A percentile compares a stretch with the other conserved stretches of the same genome.
Evolutionary conservation across 2,329 filamentous ascomycete species (phyloP).

Genomic region (Fusarium coicis): DNA sequence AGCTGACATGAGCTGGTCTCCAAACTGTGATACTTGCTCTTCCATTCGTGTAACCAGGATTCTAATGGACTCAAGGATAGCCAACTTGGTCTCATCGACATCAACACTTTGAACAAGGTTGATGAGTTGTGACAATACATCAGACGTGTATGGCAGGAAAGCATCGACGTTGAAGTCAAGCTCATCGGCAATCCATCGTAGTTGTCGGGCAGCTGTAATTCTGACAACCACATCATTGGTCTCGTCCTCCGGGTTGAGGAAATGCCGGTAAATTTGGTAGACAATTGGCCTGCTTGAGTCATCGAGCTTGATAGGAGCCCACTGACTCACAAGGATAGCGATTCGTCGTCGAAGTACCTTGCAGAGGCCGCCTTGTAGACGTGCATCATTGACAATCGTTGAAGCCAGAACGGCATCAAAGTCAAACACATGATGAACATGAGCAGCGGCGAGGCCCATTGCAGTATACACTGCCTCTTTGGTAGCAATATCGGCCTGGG

Average conservation of each 20-base stretch:
- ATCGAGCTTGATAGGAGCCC: constrained; percentile 83
- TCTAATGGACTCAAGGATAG: constrained; percentile 86
- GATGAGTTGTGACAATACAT: constrained; percentile 79
- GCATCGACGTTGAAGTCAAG: constrained; percentile 80
- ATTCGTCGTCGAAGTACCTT: constrained; percentile 89
- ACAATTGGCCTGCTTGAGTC: constrained; percentile 76
- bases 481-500: constrained; percentile 74
- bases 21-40: constrained; percentile 72
- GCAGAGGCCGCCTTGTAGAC: constrained; percentile 69
- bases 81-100: constrained; percentile 88
- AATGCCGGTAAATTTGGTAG: constrained; percentile 89
- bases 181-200: constrained; percentile 84
- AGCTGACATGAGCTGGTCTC: constrained; percentile 83
- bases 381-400: constrained; percentile 82
- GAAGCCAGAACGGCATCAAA: constrained; percentile 83
- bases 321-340: constrained; percentile 88
- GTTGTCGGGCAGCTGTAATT: constrained; percentile 87
- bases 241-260: constrained; percentile 80
- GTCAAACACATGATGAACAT: constrained; percentile 78
- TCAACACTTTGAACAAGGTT: constrained; percentile 82
- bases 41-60: constrained; percentile 85
- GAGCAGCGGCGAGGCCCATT: constrained; percentile 84
- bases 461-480: constrained; percentile 97
- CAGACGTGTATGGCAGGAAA: constrained; percentile 82
- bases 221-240: constrained; percentile 92